Conservation (phyloP, 2,329 filamentous ascomycete species). For the Ceratocystis diversiconidia region DNA sequence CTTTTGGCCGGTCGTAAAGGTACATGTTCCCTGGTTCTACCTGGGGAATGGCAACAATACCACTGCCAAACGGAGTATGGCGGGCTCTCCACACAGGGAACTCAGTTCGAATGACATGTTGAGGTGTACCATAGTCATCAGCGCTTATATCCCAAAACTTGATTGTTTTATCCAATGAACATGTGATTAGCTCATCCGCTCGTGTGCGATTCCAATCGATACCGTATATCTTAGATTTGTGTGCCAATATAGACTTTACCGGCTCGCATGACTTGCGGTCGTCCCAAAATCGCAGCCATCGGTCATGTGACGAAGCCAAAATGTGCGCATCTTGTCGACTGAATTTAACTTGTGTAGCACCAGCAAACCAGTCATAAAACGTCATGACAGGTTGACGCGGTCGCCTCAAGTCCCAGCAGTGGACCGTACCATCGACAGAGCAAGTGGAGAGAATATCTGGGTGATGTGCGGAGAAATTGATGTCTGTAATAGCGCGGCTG, state of each 20-base stretch:
- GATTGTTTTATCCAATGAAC: conserved; percentile 80
- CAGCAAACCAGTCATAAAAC: conserved; percentile 86
- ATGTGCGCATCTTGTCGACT: conserved; percentile 78
- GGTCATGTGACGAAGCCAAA: conserved; percentile 80
- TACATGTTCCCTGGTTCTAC: conserved; percentile 74
- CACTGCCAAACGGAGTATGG: conserved; percentile 79
- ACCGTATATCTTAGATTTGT: conserved; percentile 87
- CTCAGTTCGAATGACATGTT: conserved; percentile 64
- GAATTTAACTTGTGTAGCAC: conserved; percentile 90
- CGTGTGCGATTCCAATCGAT: conserved; percentile 83
- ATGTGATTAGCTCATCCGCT: conserved; percentile 62
- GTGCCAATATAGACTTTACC: conserved; percentile 70
- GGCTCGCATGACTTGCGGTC: conserved; percentile 64
- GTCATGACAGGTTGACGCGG: conserved; percentile 60
- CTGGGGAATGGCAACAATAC: conserved; percentile 81
- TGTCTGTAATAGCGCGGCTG: conserved; percentile 81
- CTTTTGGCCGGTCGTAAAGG: conserved; percentile 57
- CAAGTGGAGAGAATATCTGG: conserved; percentile 82
- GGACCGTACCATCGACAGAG: conserved; percentile 82
- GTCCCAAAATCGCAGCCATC: conserved; percentile 81
- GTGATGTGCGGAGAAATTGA: conserved; percentile 90
- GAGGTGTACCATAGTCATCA: conserved; percentile 40
- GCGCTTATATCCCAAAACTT: conserved; percentile 78
- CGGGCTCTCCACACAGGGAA: conserved; percentile 86
- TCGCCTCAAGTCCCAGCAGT: conserved; percentile 76